A percentile compares a stretch with the other conserved stretches of the same genome.
phyloP scores from a whole-genome alignment of 805 yeast genomes.

The Limtongia smithiae region DNA sequence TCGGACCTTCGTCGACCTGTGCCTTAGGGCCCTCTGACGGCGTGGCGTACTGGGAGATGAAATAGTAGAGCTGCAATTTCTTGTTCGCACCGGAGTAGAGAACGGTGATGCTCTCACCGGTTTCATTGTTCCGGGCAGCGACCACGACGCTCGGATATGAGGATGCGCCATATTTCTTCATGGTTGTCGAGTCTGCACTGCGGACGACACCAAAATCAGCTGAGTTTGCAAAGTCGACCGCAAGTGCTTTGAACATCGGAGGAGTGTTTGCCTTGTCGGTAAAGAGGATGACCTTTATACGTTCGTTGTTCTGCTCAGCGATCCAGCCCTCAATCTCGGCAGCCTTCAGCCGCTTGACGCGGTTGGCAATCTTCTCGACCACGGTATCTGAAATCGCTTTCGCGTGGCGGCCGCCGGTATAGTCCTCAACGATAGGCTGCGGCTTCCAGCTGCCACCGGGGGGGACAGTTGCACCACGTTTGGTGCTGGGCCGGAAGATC shows the following conservation, averaged over 20 bases:
- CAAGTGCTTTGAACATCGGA: conserved; percentile 60
- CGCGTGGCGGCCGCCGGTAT: conserved; percentile 43
- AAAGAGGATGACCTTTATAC: conserved; percentile 19
- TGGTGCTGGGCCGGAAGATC: conserved; percentile 72
- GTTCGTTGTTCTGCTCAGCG: conserved; percentile 8
- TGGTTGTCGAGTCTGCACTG: conserved; percentile 31
- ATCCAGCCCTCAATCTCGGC: conserved; percentile 8
- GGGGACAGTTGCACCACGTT: conserved; percentile 27
- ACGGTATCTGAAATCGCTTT: conserved; percentile 54
- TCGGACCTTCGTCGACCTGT: conserved; percentile 13
- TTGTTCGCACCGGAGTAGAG: conserved; percentile 37
- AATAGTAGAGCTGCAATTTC: conserved; percentile 38
- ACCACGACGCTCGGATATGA: conserved; percentile 38
- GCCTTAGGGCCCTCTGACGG: conserved; percentile 40
- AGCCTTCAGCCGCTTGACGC: conserved; percentile 9
- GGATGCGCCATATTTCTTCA: conserved; percentile 32
- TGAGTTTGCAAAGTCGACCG: conserved; percentile 60
- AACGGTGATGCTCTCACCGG: neutral
- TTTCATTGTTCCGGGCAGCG: conserved; percentile 27
- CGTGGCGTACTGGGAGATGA: conserved; percentile 35
- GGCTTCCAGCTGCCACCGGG: neutral
- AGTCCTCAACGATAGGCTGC: conserved; percentile 32
- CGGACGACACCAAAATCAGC: conserved; percentile 45
- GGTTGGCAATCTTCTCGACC: conserved; percentile 33
- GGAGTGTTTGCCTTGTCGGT: conserved; percentile 44